Evolutionary conservation across 75 land plant species (phyloP).

Genomic region (Isoetes taiwanensis): DNA sequence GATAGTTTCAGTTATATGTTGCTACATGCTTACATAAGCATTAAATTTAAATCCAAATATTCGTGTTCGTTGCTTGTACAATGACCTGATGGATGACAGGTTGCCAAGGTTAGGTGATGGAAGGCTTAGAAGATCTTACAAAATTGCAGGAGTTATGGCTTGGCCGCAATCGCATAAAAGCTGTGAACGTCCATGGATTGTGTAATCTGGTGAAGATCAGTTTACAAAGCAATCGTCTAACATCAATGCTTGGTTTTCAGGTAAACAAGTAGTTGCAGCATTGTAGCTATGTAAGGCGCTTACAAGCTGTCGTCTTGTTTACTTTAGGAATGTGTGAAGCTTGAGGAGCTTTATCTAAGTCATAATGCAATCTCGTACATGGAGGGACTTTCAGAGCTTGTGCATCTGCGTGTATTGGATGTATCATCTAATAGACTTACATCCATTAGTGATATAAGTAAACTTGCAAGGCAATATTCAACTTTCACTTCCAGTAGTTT

Average conservation of each 20-base stretch:
- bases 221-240: constrained; percentile 88
- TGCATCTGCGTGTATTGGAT: constrained; percentile 77
- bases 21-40: background rate
- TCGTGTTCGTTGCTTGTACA: background rate
- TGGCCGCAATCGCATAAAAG: constrained; percentile 72
- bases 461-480: constrained; percentile 35
- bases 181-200: constrained; percentile 75
- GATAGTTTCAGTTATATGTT: background rate
- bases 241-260: constrained; percentile 81
- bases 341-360: constrained; percentile 91
- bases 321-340: constrained; percentile 56
- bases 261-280: constrained; percentile 19
- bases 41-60: background rate
- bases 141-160: constrained; percentile 82
- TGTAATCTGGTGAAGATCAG: constrained; percentile 68
- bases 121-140: constrained; percentile 52
- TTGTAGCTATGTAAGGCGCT: background rate
- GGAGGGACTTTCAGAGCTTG: constrained; percentile 77
- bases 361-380: constrained; percentile 82
- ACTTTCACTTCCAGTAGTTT: background rate
- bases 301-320: background rate
- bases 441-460: constrained; percentile 45
- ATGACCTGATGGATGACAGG: background rate
- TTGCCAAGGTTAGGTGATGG: constrained; percentile 50
- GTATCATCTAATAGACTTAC: constrained; percentile 79